phyloP scores from a whole-genome alignment of 306 rosid genomes.

The Quercus variabilis region DNA sequence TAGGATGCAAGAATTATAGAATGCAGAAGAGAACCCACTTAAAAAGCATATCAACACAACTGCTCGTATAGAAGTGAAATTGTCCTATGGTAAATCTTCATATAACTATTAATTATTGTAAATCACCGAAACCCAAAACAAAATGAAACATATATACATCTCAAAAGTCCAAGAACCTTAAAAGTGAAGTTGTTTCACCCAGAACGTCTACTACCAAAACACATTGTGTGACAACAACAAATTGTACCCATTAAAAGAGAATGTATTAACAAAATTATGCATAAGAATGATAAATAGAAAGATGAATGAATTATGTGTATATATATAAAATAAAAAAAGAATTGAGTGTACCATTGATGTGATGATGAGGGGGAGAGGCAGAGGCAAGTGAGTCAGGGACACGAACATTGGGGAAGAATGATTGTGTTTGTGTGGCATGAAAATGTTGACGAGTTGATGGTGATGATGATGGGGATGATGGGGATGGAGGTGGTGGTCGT shows the following conservation, averaged over 20 bases:
- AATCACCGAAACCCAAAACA: not conserved
- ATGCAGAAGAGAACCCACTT: too few relatives aligned
- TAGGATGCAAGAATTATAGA: too few relatives aligned
- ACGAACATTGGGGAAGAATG: not conserved
- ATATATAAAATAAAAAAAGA: not conserved
- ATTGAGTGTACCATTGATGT: not conserved
- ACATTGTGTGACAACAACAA: not conserved
- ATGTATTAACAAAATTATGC: not conserved
- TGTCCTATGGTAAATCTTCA: too few relatives aligned
- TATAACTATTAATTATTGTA: too few relatives aligned
- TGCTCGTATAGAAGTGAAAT: too few relatives aligned
- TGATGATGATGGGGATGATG: not conserved
- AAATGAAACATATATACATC: not conserved
- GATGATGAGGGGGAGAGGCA: not conserved
- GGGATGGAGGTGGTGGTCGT: not conserved
- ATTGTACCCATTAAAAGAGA: not conserved
- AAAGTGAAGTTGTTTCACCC: not conserved
- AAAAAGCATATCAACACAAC: too few relatives aligned
- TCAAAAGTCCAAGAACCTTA: not conserved
- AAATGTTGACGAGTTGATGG: not conserved
- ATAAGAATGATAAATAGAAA: not conserved
- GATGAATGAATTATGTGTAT: not conserved
- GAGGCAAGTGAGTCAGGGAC: too few relatives aligned
- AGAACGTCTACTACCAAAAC: not conserved
- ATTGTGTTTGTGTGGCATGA: slow-evolving; percentile 12